Evolutionary conservation across 1,284 basidiomycete species (phyloP).

Genomic region (Lignosus rhinocerotis): DNA sequence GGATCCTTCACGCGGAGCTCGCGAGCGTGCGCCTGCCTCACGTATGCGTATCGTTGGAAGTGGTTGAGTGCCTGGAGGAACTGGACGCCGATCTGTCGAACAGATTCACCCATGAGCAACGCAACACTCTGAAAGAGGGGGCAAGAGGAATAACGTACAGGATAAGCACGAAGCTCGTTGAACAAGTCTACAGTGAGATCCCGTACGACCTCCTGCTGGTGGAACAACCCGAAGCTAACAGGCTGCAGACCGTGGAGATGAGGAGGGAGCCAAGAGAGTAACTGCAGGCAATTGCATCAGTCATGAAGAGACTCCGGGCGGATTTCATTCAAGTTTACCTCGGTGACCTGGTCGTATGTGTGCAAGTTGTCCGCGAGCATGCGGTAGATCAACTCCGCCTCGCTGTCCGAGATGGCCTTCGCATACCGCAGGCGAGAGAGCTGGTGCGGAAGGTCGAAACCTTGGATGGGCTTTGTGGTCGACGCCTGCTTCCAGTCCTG

Average conservation of each 20-base stretch:
- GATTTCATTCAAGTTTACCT: slow-evolving; percentile 56
- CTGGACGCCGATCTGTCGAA: slow-evolving; percentile 74
- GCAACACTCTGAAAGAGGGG: slow-evolving; percentile 3
- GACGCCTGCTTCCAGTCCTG: slow-evolving; percentile 58
- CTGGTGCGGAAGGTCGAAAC: slow-evolving; percentile 76
- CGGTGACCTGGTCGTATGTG: slow-evolving; percentile 85
- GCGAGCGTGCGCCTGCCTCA: slow-evolving; percentile 67
- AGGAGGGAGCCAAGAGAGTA: slow-evolving; percentile 76
- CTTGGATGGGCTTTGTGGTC: slow-evolving; percentile 50
- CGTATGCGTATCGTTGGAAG: slow-evolving; percentile 88
- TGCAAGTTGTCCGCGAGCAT: slow-evolving; percentile 69
- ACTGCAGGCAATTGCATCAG: slow-evolving; percentile 45
- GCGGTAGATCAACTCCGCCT: slow-evolving; percentile 77
- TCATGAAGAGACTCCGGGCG: not conserved
- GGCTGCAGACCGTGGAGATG: slow-evolving; percentile 85
- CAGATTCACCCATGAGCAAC: not conserved
- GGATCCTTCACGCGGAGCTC: slow-evolving; percentile 45
- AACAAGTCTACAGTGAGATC: slow-evolving; percentile 83
- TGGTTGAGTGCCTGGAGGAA: slow-evolving; percentile 87
- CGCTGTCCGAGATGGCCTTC: slow-evolving; percentile 58
- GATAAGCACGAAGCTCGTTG: slow-evolving; percentile 72
- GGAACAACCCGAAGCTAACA: slow-evolving; percentile 88
- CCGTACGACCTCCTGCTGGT: slow-evolving; percentile 75
- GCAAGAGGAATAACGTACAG: slow-evolving; percentile 52
- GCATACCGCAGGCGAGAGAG: slow-evolving; percentile 65